Evolutionary conservation across 208 protist genomes (phyloP), one percentile per base, ranked within the genome.

Genomic region (Trypanosomatidae sp.): DNA sequence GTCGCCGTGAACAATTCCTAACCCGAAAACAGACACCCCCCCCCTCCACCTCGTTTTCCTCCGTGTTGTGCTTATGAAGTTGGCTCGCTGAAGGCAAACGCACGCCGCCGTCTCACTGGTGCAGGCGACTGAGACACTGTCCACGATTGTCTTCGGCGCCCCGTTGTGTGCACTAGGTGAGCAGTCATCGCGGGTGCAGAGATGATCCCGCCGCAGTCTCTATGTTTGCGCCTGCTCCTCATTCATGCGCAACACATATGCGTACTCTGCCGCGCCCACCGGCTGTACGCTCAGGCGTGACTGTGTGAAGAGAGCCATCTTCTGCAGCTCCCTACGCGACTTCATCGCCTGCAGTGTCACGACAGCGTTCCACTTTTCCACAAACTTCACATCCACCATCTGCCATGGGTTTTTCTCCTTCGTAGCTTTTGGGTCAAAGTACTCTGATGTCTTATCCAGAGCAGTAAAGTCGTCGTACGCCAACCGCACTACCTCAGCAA

Each of bases 301-400:
- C 50, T 85, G 85, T 5, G 79, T 85, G 66, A 95, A 92, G 12
- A 95, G 77, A 41, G 82, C 85, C 91, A 95, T 95, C 17, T 79
- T 73, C 36, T 76, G 53, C 59, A 95, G 77, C 59, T 76, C 68
- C 25, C 81, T 83, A 13, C 87, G 83, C 49, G 52, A 71, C 64
- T 90, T 91, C 77, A 95, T 77, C 36, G 80, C 72, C 12, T 88
- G 69, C 41, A 95, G 66, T 0, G 82, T 74, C 47, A 95, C 74
- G 1, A 89, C 65, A 17, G 77, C 62, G n/a, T 78, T 39, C 81
- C 91, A 91, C 73, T 91, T 90, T 17, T 82, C 75, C 47, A 85
- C 85, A 83, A 95, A 95, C 52, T 76, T 69, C 5, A 95, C 85
- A 56, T 95, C 88, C 6, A 95, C 91, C 91, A 95, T 95, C 77